Evolutionary conservation across 129 eudicot species (phyloP), one percentile per base, ranked within the genome.

Genomic region (Saussurea involucrata): DNA sequence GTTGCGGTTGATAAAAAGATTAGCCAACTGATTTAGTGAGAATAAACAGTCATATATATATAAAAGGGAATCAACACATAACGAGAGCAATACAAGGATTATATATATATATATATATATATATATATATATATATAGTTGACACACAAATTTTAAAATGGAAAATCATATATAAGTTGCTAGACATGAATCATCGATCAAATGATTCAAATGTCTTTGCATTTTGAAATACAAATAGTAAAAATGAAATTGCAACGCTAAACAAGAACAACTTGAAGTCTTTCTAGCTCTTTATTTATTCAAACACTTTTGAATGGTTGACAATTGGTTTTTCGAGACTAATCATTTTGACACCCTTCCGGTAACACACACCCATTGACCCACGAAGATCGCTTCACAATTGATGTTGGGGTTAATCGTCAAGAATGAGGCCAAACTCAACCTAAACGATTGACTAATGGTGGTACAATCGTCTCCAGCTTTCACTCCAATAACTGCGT

Each of bases 331-430:
- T 61, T 13, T 18, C 1, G 70, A 32, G 60, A 31, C 18, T 8
- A 5, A 78, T 78, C 61, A 70, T 0, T 78, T 58, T 20, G 33
- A 20, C 7, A 63, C 6, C 36, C 8, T 61, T 72, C 86, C 79
- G 24, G 40, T 21, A 29, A 78, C 33, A 27, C 79, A 83, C 65
- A 80, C 69, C 84, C 80, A 80, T 67, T 74, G 84, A 22, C 84
- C 84, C 58, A 57, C 84, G 28, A 80, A 80, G 42, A 68, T 42
- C 15, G 13, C 0, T 53, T 80, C 74, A 20, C 84, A 80, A 33
- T 80, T 80, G 34, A 81, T 75, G 75, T 81, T 81, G 10, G 84
- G 84, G 71, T 81, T 81, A 8, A 81, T 81, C 63, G 40, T 33
- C 79, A 68, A 67, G 61, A 81, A 81, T 2, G 42, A 27, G 18